These are phyloP conservation scores for Bolboschoenus planiculmis DNA, from an alignment of 176 grass and related monocot genomes.

Conservation along the genomic window DNA sequence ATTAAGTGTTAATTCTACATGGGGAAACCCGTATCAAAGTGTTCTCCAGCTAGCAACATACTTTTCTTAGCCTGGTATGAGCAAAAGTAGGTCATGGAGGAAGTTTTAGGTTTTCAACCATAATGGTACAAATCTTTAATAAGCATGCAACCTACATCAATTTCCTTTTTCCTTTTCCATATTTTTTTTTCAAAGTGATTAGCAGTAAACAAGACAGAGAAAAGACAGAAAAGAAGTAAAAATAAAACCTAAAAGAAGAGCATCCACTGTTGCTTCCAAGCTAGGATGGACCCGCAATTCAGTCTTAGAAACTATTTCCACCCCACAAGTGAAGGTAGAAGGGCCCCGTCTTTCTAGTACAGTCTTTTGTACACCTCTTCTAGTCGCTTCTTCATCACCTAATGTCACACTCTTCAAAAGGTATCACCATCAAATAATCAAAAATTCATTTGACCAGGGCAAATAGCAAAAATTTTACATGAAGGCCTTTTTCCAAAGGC, in stretches of 20 bases:
- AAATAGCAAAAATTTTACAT: neutral
- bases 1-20: neutral
- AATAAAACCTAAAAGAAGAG: slow-evolving; percentile 69
- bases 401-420: slow-evolving; percentile 66
- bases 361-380: slow-evolving; percentile 86
- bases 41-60: neutral
- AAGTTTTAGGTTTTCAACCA: neutral
- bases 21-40: neutral
- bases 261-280: slow-evolving; percentile 78
- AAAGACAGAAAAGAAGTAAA: neutral
- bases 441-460: neutral
- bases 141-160: neutral
- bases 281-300: slow-evolving; percentile 59
- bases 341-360: slow-evolving; percentile 74
- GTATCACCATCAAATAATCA: neutral
- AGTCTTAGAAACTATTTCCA: slow-evolving; percentile 86
- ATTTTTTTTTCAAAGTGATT: neutral
- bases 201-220: neutral
- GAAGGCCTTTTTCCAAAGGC: neutral
- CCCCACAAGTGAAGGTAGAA: slow-evolving; percentile 82
- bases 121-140: neutral
- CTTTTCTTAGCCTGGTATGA: neutral
- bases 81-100: neutral
- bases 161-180: neutral
- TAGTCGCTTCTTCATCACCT: slow-evolving; percentile 80